A percentile compares a stretch with the other conserved stretches of the same genome.
These are phyloP conservation scores for Austroboletus rostrupii DNA, from an alignment of 1,284 basidiomycete species.

Conservation along the genomic window DNA sequence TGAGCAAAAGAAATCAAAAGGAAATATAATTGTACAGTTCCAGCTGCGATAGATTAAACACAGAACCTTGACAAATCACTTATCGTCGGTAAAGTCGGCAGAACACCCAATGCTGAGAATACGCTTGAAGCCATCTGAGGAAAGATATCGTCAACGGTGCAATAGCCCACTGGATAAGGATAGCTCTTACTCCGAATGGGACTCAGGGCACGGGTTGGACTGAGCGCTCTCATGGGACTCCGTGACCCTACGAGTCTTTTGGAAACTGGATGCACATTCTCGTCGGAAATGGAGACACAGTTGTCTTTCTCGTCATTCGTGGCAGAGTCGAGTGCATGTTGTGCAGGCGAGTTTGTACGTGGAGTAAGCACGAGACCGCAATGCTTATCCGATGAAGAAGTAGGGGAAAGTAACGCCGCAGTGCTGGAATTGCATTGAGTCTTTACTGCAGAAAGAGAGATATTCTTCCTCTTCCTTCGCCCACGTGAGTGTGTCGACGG, in stretches of 20 bases:
- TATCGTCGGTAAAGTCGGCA: constrained; percentile 2
- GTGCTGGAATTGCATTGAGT: constrained; percentile 10
- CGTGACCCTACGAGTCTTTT: constrained; percentile 10
- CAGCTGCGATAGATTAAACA: constrained; percentile 1
- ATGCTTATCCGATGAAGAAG: constrained; percentile 14
- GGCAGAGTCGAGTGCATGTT: background rate
- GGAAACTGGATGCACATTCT: background rate
- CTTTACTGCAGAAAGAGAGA: background rate
- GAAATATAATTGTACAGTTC: background rate
- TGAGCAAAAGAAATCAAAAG: background rate
- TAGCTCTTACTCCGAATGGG: constrained; percentile 27
- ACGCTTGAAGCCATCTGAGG: constrained; percentile 27
- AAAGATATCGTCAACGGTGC: constrained; percentile 10
- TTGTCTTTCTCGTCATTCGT: background rate
- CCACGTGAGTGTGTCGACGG: constrained; percentile 10
- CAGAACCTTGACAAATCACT: constrained; percentile 8
- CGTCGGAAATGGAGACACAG: background rate
- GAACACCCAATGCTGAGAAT: constrained; percentile 23
- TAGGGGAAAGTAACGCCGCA: constrained; percentile 27
- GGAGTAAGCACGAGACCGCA: constrained; percentile 3
- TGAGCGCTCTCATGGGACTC: constrained; percentile 29
- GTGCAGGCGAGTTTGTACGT: constrained; percentile 3
- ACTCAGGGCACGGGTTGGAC: constrained; percentile 28
- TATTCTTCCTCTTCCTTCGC: constrained; percentile 16
- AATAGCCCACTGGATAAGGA: background rate